Evolutionary conservation across 306 rosid genomes (phyloP).

Genomic region (Acacia crassicarpa): DNA sequence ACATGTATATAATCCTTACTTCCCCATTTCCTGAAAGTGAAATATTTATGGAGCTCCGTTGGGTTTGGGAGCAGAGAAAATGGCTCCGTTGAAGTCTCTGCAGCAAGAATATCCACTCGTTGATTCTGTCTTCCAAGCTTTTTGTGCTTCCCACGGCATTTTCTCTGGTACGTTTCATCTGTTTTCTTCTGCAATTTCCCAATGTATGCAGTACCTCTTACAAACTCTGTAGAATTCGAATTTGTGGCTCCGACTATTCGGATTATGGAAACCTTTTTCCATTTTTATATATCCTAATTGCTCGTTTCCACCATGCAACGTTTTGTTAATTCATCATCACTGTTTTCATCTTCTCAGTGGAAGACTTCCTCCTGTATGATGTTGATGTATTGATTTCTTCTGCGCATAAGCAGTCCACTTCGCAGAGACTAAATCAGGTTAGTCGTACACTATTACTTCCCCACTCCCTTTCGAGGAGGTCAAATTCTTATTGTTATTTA

Average conservation of each 20-base stretch:
- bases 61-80: not conserved
- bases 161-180: slow-evolving; percentile 30
- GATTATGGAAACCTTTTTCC: not conserved
- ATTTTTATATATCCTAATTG: not conserved
- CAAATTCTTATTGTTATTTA: slow-evolving; percentile 1
- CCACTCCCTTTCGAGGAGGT: not conserved
- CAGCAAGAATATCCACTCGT: slow-evolving; percentile 40
- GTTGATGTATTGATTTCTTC: slow-evolving; percentile 34
- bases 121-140: slow-evolving; percentile 38
- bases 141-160: slow-evolving; percentile 42
- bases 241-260: not conserved
- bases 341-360: slow-evolving; percentile 37
- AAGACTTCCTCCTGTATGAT: slow-evolving; percentile 58
- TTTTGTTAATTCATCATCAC: not conserved
- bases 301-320: not conserved
- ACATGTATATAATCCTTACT: not conserved
- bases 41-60: not conserved
- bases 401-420: slow-evolving; percentile 31
- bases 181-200: not conserved
- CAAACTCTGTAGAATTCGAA: not conserved
- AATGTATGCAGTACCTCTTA: not conserved
- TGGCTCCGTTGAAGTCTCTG: slow-evolving; percentile 44
- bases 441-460: not conserved
- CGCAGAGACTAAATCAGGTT: slow-evolving; percentile 48
- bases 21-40: not conserved